phyloP scores from a whole-genome alignment of 306 rosid genomes.

The Rosa rugosa region DNA sequence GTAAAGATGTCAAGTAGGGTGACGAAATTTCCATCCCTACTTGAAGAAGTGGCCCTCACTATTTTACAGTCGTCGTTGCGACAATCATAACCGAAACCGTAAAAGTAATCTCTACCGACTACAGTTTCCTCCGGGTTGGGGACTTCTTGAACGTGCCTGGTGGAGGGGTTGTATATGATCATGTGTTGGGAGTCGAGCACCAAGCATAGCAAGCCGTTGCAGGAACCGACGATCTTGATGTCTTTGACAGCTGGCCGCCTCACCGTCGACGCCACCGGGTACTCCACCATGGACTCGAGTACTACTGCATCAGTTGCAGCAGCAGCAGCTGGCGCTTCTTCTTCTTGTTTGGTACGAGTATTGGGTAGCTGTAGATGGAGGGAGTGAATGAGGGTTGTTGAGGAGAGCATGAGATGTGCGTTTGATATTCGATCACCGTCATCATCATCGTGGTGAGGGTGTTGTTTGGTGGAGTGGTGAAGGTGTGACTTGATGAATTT shows the following conservation, averaged over 20 bases:
- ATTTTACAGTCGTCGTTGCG: constrained; percentile 6
- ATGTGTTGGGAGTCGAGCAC: constrained; percentile 6
- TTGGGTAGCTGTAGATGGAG: neutral
- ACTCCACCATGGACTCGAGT: neutral
- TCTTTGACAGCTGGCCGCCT: neutral
- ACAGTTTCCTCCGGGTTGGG: neutral
- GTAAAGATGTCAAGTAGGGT: constrained; percentile 10
- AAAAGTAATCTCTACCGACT: constrained; percentile 15
- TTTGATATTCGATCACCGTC: neutral
- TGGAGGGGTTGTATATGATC: constrained; percentile 17
- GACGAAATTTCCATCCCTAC: neutral
- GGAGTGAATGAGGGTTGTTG: constrained; percentile 5
- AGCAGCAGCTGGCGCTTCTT: neutral
- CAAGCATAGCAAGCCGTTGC: constrained; percentile 13
- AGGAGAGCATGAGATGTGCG: constrained; percentile 11
- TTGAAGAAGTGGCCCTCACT: constrained; percentile 15
- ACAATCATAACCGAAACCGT: constrained; percentile 20
- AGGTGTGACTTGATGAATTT: constrained; percentile 22
- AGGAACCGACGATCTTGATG: constrained; percentile 22
- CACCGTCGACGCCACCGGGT: neutral
- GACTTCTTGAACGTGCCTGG: constrained; percentile 10
- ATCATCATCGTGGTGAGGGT: neutral
- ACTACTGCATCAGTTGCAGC: neutral
- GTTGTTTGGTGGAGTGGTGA: constrained; percentile 11
- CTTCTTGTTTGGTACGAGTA: neutral